A percentile compares a stretch with the other conserved stretches of the same genome.
Conservation (phyloP, 2,329 filamentous ascomycete genomes). For the Coleophoma eucalyptorum region DNA sequence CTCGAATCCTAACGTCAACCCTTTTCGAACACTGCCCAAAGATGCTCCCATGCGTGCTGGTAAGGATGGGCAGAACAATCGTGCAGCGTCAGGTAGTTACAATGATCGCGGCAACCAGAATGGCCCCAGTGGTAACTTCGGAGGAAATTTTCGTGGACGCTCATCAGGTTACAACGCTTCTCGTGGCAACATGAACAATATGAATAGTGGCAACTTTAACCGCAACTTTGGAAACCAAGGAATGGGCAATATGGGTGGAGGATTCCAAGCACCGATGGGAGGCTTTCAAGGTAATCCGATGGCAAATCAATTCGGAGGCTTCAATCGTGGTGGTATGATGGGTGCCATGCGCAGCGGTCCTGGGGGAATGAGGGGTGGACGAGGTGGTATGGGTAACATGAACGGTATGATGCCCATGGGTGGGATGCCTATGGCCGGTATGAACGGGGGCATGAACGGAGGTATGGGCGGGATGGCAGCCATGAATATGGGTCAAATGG, state of each 20-base stretch:
- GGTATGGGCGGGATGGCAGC: conserved; percentile 26
- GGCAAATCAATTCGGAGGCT: conserved; percentile 45
- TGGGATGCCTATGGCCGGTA: conserved; percentile 50
- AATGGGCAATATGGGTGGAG: conserved; percentile 38
- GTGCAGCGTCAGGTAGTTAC: conserved; percentile 44
- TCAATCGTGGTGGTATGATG: conserved; percentile 48
- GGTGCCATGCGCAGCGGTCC: conserved; percentile 47
- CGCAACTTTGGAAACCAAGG: conserved; percentile 42
- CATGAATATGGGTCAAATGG: conserved; percentile 43
- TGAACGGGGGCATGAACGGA: conserved; percentile 43
- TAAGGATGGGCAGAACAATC: conserved; percentile 56
- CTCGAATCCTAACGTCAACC: conserved; percentile 73
- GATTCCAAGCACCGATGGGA: conserved; percentile 36
- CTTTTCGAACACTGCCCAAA: conserved; percentile 88
- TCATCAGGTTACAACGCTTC: conserved; percentile 38
- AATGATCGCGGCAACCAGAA: conserved; percentile 35
- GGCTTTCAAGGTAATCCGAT: conserved; percentile 42
- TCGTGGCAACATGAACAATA: conserved; percentile 34
- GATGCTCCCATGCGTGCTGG: conserved; percentile 71
- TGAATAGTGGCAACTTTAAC: conserved; percentile 50
- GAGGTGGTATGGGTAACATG: conserved; percentile 43
- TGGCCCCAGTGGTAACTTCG: conserved; percentile 24
- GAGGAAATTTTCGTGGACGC: conserved; percentile 44
- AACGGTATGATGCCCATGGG: conserved; percentile 38
- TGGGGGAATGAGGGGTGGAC: conserved; percentile 54